A percentile compares a stretch with the other conserved stretches of the same genome.
These are phyloP conservation scores for Funneliformis geosporum DNA, from an alignment of 192 early-diverging fungal species.

Conservation along the genomic window DNA sequence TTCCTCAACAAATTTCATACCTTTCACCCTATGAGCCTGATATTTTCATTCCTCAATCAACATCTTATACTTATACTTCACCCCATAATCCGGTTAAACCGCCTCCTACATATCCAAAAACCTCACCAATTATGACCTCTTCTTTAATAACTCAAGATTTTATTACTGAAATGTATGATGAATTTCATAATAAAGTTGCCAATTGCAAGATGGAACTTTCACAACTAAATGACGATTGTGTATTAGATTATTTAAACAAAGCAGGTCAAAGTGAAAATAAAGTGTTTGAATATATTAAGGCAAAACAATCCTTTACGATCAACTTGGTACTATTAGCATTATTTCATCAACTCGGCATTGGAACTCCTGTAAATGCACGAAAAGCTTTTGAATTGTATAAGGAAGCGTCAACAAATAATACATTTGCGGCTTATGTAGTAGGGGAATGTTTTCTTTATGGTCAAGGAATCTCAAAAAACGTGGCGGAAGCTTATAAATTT, in stretches of 20 bases:
- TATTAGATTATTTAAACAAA: neutral
- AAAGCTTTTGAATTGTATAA: neutral
- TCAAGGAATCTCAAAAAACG: slow-evolving; percentile 66
- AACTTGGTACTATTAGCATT: neutral
- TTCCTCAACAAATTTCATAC: neutral
- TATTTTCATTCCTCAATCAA: too few species aligned
- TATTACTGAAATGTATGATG: neutral
- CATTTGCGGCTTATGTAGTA: neutral
- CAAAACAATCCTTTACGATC: neutral
- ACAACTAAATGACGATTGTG: neutral
- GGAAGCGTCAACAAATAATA: neutral
- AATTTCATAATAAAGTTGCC: neutral
- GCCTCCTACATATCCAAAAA: neutral
- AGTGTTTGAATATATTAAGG: neutral
- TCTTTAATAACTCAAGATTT: neutral
- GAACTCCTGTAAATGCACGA: neutral
- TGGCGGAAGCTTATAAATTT: slow-evolving; percentile 61
- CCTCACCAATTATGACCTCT: too few species aligned
- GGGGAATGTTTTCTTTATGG: slow-evolving; percentile 53
- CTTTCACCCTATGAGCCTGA: neutral
- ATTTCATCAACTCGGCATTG: neutral
- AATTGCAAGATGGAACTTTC: neutral
- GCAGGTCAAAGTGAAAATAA: neutral
- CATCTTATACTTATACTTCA: neutral
- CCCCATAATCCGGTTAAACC: neutral